Evolutionary conservation across 1,139 yeast genomes (phyloP), one percentile per base, ranked within the genome.

Genomic region (Yueomyces sp.): DNA sequence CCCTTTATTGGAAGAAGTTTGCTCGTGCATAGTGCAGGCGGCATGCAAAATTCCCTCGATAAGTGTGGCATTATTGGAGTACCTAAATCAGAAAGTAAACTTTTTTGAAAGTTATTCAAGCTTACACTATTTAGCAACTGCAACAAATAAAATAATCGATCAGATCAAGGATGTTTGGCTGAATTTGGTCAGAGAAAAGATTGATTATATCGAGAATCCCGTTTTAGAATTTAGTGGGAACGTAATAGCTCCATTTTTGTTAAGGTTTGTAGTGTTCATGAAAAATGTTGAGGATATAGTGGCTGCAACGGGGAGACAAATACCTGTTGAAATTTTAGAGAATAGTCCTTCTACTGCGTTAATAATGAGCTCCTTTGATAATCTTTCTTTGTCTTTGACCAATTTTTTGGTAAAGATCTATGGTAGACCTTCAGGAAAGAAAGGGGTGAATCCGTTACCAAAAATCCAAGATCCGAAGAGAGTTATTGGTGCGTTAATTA

Each of bases 111-210:
- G 9, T 6, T 64, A 73, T 2, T 68, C 81, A 2, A 75, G 78
- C 57, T 89, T 81, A 56, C 95, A 84, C 49, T 85, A 73, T 52
- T 63, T 81, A 34, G 67, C 73, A 48, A 69, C 72, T 40, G 67
- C 73, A 46, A 65, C 81, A 50, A 69, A 67, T 39, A 75, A 75
- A 49, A 52, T 78, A 4, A 65, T 67, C 27, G 79, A 78, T 36
- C 75, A 74, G 53, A 66, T 77, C 41, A 66, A 64, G 40, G 63
- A 62, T 37, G 65, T 67, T 25, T 85, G 95, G 95, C 63, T 64
- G 34, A 75, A 72, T 48, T 77, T 74, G 48, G 63, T 83, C 30
- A 72, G 70, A 29, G 64, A 63, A 12, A 86, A 81, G 56, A 60
- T 75, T 27, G 73, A 73, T 26, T 51, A 64, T 27, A 67, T 84